Evolutionary conservation across 768 basidiomycete genomes (phyloP).

Genomic region (Saitozyma podzolica): DNA sequence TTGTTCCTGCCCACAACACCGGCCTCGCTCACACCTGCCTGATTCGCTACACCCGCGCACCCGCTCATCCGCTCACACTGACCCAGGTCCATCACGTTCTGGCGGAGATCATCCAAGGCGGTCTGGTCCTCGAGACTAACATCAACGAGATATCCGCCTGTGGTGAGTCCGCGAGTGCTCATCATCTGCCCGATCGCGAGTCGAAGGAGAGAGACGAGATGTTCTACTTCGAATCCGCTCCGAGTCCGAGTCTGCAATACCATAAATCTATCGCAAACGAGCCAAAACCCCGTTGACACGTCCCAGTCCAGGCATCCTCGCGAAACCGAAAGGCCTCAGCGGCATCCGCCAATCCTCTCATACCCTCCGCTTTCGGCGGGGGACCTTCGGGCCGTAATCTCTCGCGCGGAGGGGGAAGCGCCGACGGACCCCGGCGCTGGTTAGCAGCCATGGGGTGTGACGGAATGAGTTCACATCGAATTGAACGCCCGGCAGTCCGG

Average conservation of each 20-base stretch:
- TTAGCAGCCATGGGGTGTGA: conserved; percentile 41
- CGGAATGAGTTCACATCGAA: no score
- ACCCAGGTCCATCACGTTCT: conserved; percentile 87
- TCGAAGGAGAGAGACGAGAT: no score
- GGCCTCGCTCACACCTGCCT: background rate
- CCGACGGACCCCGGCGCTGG: conserved; percentile 40
- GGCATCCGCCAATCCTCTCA: conserved; percentile 40
- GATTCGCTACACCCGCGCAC: no score
- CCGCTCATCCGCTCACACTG: no score
- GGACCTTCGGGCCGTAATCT: conserved; percentile 6
- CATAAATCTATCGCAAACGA: background rate
- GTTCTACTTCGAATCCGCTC: no score
- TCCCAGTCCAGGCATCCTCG: conserved; percentile 35
- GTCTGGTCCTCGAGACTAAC: conserved; percentile 86
- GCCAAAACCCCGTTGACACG: conserved; percentile 1
- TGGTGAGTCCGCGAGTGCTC: conserved; percentile 21
- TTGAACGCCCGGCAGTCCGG: no score
- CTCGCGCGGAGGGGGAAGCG: conserved; percentile 20
- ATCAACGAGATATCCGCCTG: conserved; percentile 50
- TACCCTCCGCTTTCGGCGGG: conserved; percentile 27
- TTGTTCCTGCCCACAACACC: no score
- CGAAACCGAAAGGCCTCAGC: conserved; percentile 44
- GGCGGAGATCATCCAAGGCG: conserved; percentile 94
- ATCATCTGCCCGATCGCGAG: background rate
- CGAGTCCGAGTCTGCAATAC: no score